These are phyloP conservation scores for Panellus pusillus DNA, from an alignment of 768 basidiomycete genomes.

Conservation along the genomic window DNA sequence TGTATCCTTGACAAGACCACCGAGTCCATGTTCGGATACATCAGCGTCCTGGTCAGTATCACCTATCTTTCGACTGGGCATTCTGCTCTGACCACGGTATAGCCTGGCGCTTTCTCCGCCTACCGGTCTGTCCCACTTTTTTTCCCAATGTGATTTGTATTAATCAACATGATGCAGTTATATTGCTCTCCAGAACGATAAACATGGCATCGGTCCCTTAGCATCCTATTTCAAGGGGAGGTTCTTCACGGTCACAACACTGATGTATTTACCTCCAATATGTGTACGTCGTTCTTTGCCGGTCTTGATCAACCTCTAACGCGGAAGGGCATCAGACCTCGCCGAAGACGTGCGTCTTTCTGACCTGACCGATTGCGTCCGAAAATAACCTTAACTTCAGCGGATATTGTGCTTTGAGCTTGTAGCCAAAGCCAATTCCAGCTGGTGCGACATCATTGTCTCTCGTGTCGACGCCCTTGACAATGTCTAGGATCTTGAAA, in stretches of 20 bases:
- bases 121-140: conserved; percentile 50
- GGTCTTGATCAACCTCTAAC: conserved; percentile 9
- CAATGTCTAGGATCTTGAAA: conserved; percentile 77
- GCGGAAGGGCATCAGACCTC: conserved; percentile 60
- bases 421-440: conserved; percentile 73
- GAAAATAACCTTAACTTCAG: conserved; percentile 38
- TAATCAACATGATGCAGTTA: conserved; percentile 44
- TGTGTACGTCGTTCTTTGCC: conserved; percentile 60
- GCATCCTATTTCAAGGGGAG: conserved; percentile 97
- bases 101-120: conserved; percentile 95
- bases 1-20: conserved; percentile 79
- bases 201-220: conserved; percentile 78
- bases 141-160: not conserved
- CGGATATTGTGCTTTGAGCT: conserved; percentile 83
- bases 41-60: conserved; percentile 76
- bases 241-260: conserved; percentile 79
- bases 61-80: not conserved
- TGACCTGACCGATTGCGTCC: not conserved
- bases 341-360: conserved; percentile 74
- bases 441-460: conserved; percentile 51
- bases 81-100: not conserved
- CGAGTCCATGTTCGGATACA: conserved; percentile 92
- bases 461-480: conserved; percentile 14
- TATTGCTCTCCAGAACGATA: conserved; percentile 87
- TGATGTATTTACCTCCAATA: conserved; percentile 94